Conservation (phyloP, 1,284 basidiomycete genomes). For the Chalciporus sp. region DNA sequence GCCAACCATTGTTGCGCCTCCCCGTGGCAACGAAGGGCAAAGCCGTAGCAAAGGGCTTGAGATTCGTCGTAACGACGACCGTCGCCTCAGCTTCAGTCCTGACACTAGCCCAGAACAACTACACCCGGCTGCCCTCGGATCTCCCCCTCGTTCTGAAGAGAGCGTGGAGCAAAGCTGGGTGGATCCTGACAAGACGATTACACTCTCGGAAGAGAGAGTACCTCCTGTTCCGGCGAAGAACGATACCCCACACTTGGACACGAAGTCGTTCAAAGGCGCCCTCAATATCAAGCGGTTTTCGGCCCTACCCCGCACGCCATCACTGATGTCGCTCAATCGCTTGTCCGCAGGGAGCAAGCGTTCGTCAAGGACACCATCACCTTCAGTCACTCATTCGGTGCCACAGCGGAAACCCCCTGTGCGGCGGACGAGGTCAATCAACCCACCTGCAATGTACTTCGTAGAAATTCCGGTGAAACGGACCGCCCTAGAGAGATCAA, state of each 20-base stretch:
- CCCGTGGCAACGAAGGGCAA: conserved; percentile 33
- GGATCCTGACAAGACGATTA: conserved; percentile 24
- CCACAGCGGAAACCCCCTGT: conserved; percentile 23
- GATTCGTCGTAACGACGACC: conserved; percentile 33
- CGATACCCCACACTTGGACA: conserved; percentile 24
- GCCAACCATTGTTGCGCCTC: conserved; percentile 42
- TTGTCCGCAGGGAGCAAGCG: conserved; percentile 28
- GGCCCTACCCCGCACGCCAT: conserved; percentile 61
- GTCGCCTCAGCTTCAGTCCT: conserved; percentile 4
- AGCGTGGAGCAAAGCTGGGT: conserved; percentile 15
- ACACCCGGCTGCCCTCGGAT: conserved; percentile 7
- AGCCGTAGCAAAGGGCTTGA: conserved; percentile 29
- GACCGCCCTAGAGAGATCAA: conserved; percentile 71
- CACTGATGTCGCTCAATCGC: conserved; percentile 39
- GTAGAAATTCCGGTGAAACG: conserved; percentile 65
- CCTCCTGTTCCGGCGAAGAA: conserved; percentile 38
- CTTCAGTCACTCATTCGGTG: conserved; percentile 26
- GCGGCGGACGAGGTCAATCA: conserved; percentile 48
- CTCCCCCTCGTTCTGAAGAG: conserved; percentile 28
- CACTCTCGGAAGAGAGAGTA: conserved; percentile 20
- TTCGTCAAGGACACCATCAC: conserved; percentile 46
- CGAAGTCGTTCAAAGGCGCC: conserved; percentile 30
- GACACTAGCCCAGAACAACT: conserved; percentile 16
- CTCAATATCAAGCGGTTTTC: conserved; percentile 57
- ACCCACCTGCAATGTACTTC: conserved; percentile 77